Conservation (phyloP, 2,329 filamentous ascomycete genomes). For the Fusarium sambucinum region DNA sequence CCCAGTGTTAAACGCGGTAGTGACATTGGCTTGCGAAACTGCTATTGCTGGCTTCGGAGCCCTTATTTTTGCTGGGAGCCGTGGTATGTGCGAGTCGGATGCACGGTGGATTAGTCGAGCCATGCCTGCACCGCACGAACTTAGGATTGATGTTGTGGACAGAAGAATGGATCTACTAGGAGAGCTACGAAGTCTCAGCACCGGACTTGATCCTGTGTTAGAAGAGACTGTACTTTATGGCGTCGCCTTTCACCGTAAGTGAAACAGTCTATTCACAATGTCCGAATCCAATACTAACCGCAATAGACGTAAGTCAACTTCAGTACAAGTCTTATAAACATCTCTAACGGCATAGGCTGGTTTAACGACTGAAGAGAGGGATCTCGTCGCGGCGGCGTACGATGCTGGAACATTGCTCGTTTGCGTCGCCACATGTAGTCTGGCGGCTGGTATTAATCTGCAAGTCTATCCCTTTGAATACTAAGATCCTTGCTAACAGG, state of each 20-base stretch:
- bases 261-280: background rate
- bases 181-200: constrained; percentile 73
- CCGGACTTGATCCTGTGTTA: constrained; percentile 74
- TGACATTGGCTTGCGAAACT: constrained; percentile 77
- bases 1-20: constrained; percentile 75
- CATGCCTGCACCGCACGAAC: constrained; percentile 65
- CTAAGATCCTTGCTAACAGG: constrained; percentile 21
- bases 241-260: constrained; percentile 78
- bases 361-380: constrained; percentile 80
- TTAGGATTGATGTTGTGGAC: constrained; percentile 64
- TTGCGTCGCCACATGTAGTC: constrained; percentile 80
- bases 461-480: constrained; percentile 39
- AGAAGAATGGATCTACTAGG: constrained; percentile 73
- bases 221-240: constrained; percentile 73
- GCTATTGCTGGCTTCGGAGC: constrained; percentile 76
- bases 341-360: constrained; percentile 63
- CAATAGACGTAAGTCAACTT: constrained; percentile 54
- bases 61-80: constrained; percentile 79
- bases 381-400: constrained; percentile 77
- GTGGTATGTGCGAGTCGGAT: constrained; percentile 74
- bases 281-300: constrained; percentile 13
- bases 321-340: background rate
- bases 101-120: constrained; percentile 76
- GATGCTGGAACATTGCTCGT: constrained; percentile 76
- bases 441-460: constrained; percentile 86